Conservation (phyloP, 352 stramenopile genomes). For the Pythium biforme region DNA sequence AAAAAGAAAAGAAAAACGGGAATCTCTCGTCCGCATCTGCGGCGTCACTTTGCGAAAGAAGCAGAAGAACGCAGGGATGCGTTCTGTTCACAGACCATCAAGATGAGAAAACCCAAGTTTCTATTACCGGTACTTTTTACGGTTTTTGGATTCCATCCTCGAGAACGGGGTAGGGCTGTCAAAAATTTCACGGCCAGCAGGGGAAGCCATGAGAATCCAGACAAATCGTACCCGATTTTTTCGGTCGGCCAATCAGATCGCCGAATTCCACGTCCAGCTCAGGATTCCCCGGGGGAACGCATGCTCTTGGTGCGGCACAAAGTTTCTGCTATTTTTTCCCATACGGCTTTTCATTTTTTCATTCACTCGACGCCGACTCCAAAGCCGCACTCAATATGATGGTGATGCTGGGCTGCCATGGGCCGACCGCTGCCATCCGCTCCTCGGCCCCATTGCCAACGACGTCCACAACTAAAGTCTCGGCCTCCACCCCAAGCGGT, state of each 20-base stretch:
- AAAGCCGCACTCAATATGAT: slow-evolving; percentile 8
- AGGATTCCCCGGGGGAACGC: neutral
- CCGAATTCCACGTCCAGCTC: neutral
- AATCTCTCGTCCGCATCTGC: too few relatives aligned
- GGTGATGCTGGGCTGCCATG: neutral
- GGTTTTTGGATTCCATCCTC: slow-evolving; percentile 4
- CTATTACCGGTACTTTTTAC: neutral
- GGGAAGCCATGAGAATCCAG: slow-evolving; percentile 9
- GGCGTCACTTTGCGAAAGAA: neutral
- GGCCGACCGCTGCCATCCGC: slow-evolving; percentile 2
- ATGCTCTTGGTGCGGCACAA: neutral
- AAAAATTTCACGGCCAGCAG: slow-evolving; percentile 10
- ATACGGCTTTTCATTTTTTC: slow-evolving; percentile 14
- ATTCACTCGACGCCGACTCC: slow-evolving; percentile 24
- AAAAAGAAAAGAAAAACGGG: too few relatives aligned
- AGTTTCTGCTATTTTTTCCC: neutral
- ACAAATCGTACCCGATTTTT: slow-evolving; percentile 11
- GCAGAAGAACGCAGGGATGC: too few relatives aligned
- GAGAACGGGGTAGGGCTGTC: slow-evolving; percentile 11
- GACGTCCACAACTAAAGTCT: slow-evolving; percentile 1
- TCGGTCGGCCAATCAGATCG: slow-evolving; percentile 11
- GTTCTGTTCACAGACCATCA: neutral
- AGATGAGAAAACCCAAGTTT: too few relatives aligned
- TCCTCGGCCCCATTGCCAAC: slow-evolving; percentile 5
- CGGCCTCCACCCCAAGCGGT: slow-evolving; percentile 2